Evolutionary conservation across 1,284 basidiomycete species (phyloP), one percentile per base, ranked within the genome.

Genomic region (Cutaneotrichosporon arboriforme): DNA sequence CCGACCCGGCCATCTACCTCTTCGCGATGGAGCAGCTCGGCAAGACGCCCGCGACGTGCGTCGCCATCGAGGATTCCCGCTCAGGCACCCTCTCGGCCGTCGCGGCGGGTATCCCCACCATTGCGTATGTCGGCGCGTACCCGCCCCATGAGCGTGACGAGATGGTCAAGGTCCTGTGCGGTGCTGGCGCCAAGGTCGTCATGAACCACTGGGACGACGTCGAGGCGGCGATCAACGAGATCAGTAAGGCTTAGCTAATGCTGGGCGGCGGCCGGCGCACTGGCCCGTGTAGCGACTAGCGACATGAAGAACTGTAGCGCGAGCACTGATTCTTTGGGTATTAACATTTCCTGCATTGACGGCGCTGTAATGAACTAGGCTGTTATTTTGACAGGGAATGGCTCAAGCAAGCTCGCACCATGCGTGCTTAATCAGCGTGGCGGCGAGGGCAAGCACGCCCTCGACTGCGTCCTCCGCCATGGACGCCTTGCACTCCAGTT

Each of bases 71-170:
- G 44, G 64, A 65, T 49, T 56, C 53, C 39, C 46, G 35, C 14
- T 60, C 58, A 18, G 64, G 64, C 17, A 59, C 62, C 7, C 57
- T 56, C 10, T 42, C 48, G 2, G 64, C 62, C 1, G 55, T 47
- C 9, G 42, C 57, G 15, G 62, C 64, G 0, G 60, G 60, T 3
- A 62, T 65, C 34, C 46, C 33, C 7, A 49, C 61, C 5, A 59
- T 63, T 21, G 64, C 62, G 4, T 65, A 65, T 34, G 54, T 63
- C 7, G 64, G 64, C 8, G 54, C 64, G 9, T 65, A 65, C 46
- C 42, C 51, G 7, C 45, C 57, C 13, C 47, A 56, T 5, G 64
- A 61, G 36, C 35, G 56, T 12, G 52, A 45, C 36, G 43, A 46
- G 18, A 60, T 65, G 47, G 39, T 44, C 8, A 22, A 47, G 15